Evolutionary conservation across 176 grass and related monocot genomes (phyloP).

Genomic region (Rhynchospora breviuscula): DNA sequence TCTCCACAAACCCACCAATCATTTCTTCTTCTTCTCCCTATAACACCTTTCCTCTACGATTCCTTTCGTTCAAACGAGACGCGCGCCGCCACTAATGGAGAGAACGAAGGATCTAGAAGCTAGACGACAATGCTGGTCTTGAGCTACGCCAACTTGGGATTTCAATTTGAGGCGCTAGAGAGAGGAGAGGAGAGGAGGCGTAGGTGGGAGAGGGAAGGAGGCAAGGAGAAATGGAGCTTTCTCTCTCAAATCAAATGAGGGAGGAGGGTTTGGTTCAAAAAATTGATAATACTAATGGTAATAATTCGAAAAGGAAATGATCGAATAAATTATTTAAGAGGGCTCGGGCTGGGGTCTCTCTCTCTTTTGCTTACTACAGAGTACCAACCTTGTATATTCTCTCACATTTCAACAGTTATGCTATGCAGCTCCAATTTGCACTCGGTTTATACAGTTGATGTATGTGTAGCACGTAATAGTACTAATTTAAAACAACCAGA

Average conservation of each 20-base stretch:
- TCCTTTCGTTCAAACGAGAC: not conserved
- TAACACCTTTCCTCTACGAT: not conserved
- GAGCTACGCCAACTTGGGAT: conserved; percentile 28
- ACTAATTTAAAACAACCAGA: not conserved
- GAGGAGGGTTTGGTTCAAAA: conserved; percentile 50
- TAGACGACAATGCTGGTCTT: conserved; percentile 1
- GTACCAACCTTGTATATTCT: conserved; percentile 22
- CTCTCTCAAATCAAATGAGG: not conserved
- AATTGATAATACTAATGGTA: not conserved
- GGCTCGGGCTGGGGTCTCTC: not conserved
- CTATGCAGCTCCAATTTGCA: conserved; percentile 4
- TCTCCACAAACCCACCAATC: conserved; percentile 30
- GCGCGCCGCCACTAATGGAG: conserved; percentile 17
- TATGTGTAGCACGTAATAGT: not conserved
- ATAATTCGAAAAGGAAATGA: not conserved
- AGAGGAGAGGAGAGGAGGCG: not conserved
- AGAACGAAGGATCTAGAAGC: conserved; percentile 25
- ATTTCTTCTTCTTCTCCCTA: not conserved
- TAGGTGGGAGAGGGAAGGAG: conserved; percentile 15
- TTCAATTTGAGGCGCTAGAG: conserved; percentile 10
- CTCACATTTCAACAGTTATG: not conserved
- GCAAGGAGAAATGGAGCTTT: conserved; percentile 72
- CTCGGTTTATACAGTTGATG: not conserved
- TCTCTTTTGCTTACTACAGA: not conserved
- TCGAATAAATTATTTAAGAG: conserved; percentile 20